Base-by-base conservation (phyloP, 2,329 filamentous ascomycete species). In the Diaporthe longicolla region DNA sequence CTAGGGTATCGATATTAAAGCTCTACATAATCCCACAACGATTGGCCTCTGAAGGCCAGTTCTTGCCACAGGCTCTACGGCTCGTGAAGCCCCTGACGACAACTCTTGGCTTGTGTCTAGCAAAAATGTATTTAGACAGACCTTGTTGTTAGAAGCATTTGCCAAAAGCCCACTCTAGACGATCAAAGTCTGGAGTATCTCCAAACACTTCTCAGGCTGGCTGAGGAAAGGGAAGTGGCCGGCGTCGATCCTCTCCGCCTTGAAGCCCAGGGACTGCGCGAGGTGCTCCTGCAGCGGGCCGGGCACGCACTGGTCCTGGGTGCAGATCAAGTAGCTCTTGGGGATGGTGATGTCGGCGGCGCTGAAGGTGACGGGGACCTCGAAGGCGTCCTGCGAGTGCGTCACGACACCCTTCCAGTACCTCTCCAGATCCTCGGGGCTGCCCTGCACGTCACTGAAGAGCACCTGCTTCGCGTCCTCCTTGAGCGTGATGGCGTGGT, bases 361-460 rank as follows among this genome's bases (percentile, higher is more conserved):
- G 37, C 73, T 68, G 50, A 74, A 77, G 15, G 74, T 65, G n/a
- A 72, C 70, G 24, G 73, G 72, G 6, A 59, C 74, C 70, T 78
- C 76, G 65, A 77, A 68, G 6, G 77, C 72, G 43, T 77, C 76
- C 63, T 77, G 76, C 0, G 77, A 76, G 26, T 75, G 73, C 9
- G 76, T 66, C 3, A 74, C 50, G 8, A 77, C 68, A 1, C 68
- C 55, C 19, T 75, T 37, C 61, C 73, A 76, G 37, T 70, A 76
- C 59, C 48, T 74, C 13, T 15, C 40, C 43, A 76, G 66, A 11
- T 57, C 74, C 45, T 76, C 70, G 7, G 71, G 72, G 9, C 68
- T 55, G 17, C 72, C 50, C 45, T 68, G 32, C 8, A 77, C 29
- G 55, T 78, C 76, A 26, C 76, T 75, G 66, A 75, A 77, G 19